phyloP scores from a whole-genome alignment of 1,284 basidiomycete genomes.

The Trichosporon sp. region DNA sequence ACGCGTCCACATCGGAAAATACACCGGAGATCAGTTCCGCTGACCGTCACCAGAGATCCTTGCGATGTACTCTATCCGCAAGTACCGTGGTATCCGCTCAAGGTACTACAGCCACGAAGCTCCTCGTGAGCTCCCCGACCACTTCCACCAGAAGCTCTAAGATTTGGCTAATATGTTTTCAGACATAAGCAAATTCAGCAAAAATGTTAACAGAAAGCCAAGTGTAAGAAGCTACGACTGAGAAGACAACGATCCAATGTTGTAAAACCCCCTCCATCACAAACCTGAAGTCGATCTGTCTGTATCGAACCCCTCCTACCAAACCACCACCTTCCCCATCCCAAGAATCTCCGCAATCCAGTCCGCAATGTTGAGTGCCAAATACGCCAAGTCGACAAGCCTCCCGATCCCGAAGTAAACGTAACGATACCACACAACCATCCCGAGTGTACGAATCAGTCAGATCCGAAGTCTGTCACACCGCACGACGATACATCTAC shows the following conservation, averaged over 20 bases:
- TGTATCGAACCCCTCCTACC: not conserved
- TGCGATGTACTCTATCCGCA: constrained; percentile 75
- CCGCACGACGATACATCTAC: not conserved
- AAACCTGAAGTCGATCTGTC: not conserved
- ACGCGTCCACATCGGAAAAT: constrained; percentile 3
- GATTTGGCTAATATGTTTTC: not conserved
- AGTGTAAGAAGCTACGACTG: not conserved
- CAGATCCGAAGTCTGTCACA: not conserved
- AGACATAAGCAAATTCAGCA: not conserved
- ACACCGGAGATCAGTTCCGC: not conserved
- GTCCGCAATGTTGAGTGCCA: not conserved
- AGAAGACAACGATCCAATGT: not conserved
- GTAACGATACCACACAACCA: not conserved
- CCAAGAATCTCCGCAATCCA: not conserved
- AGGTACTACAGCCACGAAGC: constrained; percentile 56
- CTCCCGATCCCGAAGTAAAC: not conserved
- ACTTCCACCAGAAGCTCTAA: constrained; percentile 9
- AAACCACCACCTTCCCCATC: not conserved
- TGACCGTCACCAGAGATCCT: constrained; percentile 62
- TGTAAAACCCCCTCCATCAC: not conserved
- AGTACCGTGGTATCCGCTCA: constrained; percentile 75
- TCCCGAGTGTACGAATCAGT: constrained; percentile 3
- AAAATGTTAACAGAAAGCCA: not conserved
- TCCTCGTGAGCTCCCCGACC: constrained; percentile 17
- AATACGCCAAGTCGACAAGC: not conserved